Base-by-base conservation (phyloP, 1,139 yeast genomes). In the Lodderomyces oxycetoniae region DNA sequence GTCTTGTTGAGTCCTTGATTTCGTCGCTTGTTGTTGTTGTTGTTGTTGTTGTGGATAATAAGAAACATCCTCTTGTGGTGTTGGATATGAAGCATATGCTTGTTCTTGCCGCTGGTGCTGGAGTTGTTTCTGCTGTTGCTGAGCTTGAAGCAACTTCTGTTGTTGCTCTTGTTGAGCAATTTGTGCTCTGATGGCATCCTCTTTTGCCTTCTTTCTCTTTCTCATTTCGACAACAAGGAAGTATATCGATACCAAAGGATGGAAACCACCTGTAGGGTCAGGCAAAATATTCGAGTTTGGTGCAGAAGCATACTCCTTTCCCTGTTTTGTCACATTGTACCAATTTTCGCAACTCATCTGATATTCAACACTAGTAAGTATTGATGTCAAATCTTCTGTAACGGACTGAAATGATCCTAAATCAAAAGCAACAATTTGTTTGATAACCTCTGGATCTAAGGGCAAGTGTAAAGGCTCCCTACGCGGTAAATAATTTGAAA, bases 221-320 rank as follows among this genome's bases (percentile, higher is more conserved):
- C 68, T 53, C 88, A 82, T 82, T 59, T 91, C 99, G 37, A 76
- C 78, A 15, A 89, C 95, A 47, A 93, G 68, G 52, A 75, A 83
- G 55, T 93, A 93, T 25, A 91, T 81, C 2, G 96, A 86, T 9
- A 91, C 61, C 44, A 89, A 66, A 0, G 98, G 97, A 57, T 88
- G 95, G 57, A 74, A 91, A 1, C 93, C 94, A 37, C 76, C 72
- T 1, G 95, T 85, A n/a, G 96, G 96, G 55, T 86, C 94, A 1
- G 74, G 76, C 46, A 61, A 65, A 34, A 59, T 57, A 39, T 58
- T 62, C 28, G 63, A 49, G 40, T 63, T 65, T 2, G 65, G 55
- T 4, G 69, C 70, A 13, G 67, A 51, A 1, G 65, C 63, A 45
- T 66, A 67, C 7, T 63, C 68, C 34, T 67, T 53, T 4, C 73